Evolutionary conservation across 495 filamentous ascomycete species (phyloP).

Genomic region (Daldinia concentrica): DNA sequence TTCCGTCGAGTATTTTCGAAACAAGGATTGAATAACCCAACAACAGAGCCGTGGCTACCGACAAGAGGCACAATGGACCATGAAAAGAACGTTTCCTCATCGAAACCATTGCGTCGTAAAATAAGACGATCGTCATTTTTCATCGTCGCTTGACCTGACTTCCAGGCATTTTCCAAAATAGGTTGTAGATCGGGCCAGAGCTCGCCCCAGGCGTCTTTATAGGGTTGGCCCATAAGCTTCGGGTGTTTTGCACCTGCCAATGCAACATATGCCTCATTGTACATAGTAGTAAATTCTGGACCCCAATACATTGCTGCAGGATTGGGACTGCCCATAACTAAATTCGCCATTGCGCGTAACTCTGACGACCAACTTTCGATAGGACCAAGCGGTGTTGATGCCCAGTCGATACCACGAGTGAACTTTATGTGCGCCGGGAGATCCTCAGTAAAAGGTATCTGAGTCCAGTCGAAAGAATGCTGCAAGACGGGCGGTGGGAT

Average conservation of each 20-base stretch:
- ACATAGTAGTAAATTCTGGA: conserved; percentile 69
- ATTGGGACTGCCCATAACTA: conserved; percentile 77
- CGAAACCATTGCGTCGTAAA: conserved; percentile 64
- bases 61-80: conserved; percentile 75
- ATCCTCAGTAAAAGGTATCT: conserved; percentile 63
- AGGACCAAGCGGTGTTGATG: conserved; percentile 68
- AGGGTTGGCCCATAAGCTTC: conserved; percentile 70
- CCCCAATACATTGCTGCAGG: conserved; percentile 80
- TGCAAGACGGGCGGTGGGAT: conserved; percentile 36
- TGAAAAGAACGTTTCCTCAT: conserved; percentile 76
- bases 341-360: conserved; percentile 69
- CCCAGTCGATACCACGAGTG: conserved; percentile 72
- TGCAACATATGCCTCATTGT: conserved; percentile 76
- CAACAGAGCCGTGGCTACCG: conserved; percentile 67
- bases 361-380: conserved; percentile 71
- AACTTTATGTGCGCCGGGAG: conserved; percentile 72
- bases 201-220: conserved; percentile 70
- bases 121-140: conserved; percentile 77
- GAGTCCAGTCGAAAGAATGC: conserved; percentile 74
- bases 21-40: conserved; percentile 74
- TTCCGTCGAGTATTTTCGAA: conserved; percentile 74
- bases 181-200: conserved; percentile 71
- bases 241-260: conserved; percentile 77
- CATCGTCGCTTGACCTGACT: conserved; percentile 73
- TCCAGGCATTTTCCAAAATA: conserved; percentile 65